Evolutionary conservation across 371 early-diverging fungal species (phyloP).

Genomic region (Actinomucor elegans): DNA sequence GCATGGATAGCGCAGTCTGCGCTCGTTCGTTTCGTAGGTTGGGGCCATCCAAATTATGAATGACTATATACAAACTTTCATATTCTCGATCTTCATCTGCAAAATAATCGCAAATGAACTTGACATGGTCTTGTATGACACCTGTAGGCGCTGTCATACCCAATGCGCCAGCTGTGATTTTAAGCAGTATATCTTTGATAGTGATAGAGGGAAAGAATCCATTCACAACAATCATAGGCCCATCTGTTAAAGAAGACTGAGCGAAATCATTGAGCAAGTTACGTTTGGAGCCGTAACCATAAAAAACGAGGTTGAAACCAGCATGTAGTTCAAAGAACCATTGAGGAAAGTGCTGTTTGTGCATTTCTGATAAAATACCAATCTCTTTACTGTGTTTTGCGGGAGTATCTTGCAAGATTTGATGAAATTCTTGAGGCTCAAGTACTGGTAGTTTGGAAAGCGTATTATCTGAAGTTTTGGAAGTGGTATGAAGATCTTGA

Average conservation of each 20-base stretch:
- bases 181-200: constrained; percentile 69
- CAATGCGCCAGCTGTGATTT: constrained; percentile 54
- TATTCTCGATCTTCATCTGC: constrained; percentile 39
- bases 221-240: constrained; percentile 77
- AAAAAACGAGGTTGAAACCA: constrained; percentile 82
- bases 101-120: constrained; percentile 67
- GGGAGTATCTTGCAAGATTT: constrained; percentile 47
- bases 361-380: constrained; percentile 49
- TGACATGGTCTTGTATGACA: constrained; percentile 64
- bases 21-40: constrained; percentile 71
- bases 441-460: constrained; percentile 72
- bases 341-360: constrained; percentile 71
- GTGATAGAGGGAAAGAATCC: constrained; percentile 82
- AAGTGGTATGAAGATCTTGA: constrained; percentile 57
- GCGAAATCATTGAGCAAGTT: constrained; percentile 74
- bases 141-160: constrained; percentile 34
- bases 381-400: constrained; percentile 63
- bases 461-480: constrained; percentile 85
- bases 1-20: constrained; percentile 64
- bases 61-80: constrained; percentile 65
- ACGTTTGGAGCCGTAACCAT: constrained; percentile 91
- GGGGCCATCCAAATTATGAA: constrained; percentile 93
- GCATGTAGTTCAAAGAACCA: constrained; percentile 81
- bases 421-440: constrained; percentile 62
- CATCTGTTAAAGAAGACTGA: constrained; percentile 48